Evolutionary conservation across 768 basidiomycete species (phyloP).

Genomic region (Boletales sp.): DNA sequence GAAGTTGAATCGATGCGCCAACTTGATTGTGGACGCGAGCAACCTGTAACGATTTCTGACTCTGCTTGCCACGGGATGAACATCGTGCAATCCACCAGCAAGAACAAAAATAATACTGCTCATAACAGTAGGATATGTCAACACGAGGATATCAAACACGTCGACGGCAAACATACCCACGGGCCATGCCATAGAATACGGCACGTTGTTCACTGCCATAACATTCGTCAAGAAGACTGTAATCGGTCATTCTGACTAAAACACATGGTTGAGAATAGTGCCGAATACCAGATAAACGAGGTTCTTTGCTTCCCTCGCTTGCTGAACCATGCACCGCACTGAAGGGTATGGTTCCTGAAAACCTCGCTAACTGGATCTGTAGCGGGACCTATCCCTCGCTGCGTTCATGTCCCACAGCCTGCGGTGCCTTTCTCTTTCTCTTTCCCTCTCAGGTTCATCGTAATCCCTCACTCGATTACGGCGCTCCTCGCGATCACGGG

Average conservation of each 20-base stretch:
- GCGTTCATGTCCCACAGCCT: conserved; percentile 50
- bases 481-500: conserved; percentile 18
- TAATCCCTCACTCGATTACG: conserved; percentile 23
- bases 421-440: conserved; percentile 42
- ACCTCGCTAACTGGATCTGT: conserved; percentile 17
- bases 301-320: conserved; percentile 1
- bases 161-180: conserved; percentile 10
- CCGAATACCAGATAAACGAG: conserved; percentile 1
- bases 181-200: conserved; percentile 10
- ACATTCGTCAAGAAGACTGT: conserved; percentile 1
- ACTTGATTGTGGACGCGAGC: conserved; percentile 3
- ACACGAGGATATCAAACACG: conserved; percentile 10
- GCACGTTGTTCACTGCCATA: conserved; percentile 16
- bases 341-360: conserved; percentile 6
- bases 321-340: conserved; percentile 4
- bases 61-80: no score
- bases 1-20: conserved; percentile 12
- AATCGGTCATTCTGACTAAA: conserved; percentile 8
- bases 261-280: conserved; percentile 7
- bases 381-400: conserved; percentile 34
- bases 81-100: neutral
- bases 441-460: conserved; percentile 24
- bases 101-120: neutral
- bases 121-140: conserved; percentile 3
- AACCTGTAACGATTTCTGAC: neutral